A percentile compares a stretch with the other conserved stretches of the same genome.
phyloP scores from a whole-genome alignment of 345 rosid genomes.

The Melastoma malabathricum region DNA sequence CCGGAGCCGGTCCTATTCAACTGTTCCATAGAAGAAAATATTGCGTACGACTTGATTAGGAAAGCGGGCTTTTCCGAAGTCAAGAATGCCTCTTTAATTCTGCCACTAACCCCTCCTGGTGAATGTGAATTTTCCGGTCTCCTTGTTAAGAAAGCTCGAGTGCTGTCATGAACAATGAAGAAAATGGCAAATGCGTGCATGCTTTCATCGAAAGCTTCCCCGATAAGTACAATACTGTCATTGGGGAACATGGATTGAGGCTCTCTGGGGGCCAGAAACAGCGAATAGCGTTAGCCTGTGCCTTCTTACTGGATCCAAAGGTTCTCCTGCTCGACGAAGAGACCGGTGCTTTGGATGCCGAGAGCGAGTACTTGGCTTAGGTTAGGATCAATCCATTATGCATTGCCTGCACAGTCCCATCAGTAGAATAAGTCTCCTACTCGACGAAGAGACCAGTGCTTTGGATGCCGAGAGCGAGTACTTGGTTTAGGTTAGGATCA shows the following conservation, averaged over 20 bases:
- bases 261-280: slow-evolving; percentile 96
- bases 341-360: slow-evolving; percentile 92
- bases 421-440: slow-evolving; percentile 18
- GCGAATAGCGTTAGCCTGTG: slow-evolving; percentile 83
- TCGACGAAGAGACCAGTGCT: slow-evolving; percentile 97
- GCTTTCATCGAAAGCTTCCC: slow-evolving; percentile 72
- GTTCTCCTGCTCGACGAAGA: slow-evolving; percentile 86
- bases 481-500: slow-evolving; percentile 61
- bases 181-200: slow-evolving; percentile 93
- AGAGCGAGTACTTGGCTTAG: slow-evolving; percentile 92
- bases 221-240: slow-evolving; percentile 60
- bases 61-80: slow-evolving; percentile 36
- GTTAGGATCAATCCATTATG: slow-evolving; percentile 11
- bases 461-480: slow-evolving; percentile 90
- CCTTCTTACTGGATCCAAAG: slow-evolving; percentile 75
- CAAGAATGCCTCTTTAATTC: slow-evolving; percentile 63
- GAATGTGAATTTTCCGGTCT: neutral
- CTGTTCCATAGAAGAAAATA: slow-evolving; percentile 41
- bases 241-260: slow-evolving; percentile 86
- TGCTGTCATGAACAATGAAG: slow-evolving; percentile 21
- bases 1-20: slow-evolving; percentile 87
- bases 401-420: no score
- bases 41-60: slow-evolving; percentile 59
- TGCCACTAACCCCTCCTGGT: neutral
- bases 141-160: no score